Base-by-base conservation (phyloP, 208 protist genomes). In the Vickermania spadyakhi region DNA sequence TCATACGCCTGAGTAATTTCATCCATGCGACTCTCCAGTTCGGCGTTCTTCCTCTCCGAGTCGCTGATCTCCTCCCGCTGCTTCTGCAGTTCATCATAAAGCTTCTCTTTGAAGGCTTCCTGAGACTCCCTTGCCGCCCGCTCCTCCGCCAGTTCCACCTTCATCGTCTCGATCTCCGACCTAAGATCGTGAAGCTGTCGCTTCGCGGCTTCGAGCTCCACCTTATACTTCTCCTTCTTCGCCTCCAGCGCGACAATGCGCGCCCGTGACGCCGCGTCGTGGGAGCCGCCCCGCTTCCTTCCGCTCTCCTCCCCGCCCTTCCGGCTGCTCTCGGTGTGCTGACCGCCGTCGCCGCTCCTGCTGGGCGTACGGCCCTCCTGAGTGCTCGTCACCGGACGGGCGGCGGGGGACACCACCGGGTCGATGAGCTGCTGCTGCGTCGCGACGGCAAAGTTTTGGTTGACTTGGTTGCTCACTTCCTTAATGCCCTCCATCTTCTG, bases 1-100 rank as follows among this genome's bases (percentile, higher is more conserved):
- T 86, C 75, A 59, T 75, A 89, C 30, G 80, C 81, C 18, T 60
- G 71, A 56, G 68, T 59, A 52, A 86, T 31, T 62, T 86, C 77
- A 7, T 68, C 51, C 30, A 89, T 62, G 60, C 75, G 65, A 4
- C 72, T 73, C 59, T 85, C 68, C 27, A 76, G 53, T 31, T 79
- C 77, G 0, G 77, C 81, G 50, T 71, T 72, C 28, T 61, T 28
- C 28, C 57, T 28, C 58, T 81, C 74, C 25, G 62, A 56, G 51
- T 55, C 72, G 11, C 75, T 69, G 18, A 66, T 57, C 60, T 89
- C 78, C 2, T 72, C 54, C 7, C 78, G 74, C 52, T 73, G 72
- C 18, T 73, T 31, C 66, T 80, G 66, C 27, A 91, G 52, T 54
- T 93, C 76, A 18, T 70, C 76, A 52, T 86, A 79, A 21, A 85